Conservation (phyloP, 345 rosid genomes). For the Salix viminalis region DNA sequence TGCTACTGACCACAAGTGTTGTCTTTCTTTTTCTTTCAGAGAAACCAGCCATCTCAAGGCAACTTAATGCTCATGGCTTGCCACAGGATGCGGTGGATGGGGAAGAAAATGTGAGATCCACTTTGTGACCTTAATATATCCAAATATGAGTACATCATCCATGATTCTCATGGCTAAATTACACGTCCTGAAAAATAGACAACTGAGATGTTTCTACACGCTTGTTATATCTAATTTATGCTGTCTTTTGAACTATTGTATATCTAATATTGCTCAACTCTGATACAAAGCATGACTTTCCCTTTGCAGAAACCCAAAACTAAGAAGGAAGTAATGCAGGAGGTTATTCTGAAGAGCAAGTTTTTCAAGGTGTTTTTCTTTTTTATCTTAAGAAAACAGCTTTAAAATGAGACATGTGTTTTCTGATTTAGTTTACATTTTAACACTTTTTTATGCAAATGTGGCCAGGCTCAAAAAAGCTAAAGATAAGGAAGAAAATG, state of each 20-base stretch:
- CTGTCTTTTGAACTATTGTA: background rate
- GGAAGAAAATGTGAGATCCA: slow-evolving; percentile 56
- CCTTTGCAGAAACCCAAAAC: slow-evolving; percentile 64
- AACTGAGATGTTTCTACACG: background rate
- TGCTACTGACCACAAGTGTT: background rate
- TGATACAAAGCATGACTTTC: slow-evolving; percentile 12
- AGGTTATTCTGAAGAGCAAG: slow-evolving; percentile 93
- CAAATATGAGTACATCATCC: background rate
- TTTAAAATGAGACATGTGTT: background rate
- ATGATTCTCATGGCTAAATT: background rate
- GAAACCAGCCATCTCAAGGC: slow-evolving; percentile 34
- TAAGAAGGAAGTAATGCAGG: slow-evolving; percentile 87
- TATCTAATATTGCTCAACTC: background rate
- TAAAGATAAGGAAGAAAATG: slow-evolving; percentile 77
- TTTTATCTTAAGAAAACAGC: background rate
- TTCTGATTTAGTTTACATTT: background rate
- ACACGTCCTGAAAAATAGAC: background rate
- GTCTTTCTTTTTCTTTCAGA: slow-evolving; percentile 28
- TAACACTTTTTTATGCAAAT: slow-evolving; percentile 1
- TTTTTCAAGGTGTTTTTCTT: slow-evolving; percentile 62
- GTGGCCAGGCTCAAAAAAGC: slow-evolving; percentile 79
- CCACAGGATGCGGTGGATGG: slow-evolving; percentile 27
- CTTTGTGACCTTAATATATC: background rate
- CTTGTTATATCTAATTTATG: background rate
- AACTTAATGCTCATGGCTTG: slow-evolving; percentile 24